Conservation (phyloP, 2,329 filamentous ascomycete genomes). For the Cytospora mali region DNA sequence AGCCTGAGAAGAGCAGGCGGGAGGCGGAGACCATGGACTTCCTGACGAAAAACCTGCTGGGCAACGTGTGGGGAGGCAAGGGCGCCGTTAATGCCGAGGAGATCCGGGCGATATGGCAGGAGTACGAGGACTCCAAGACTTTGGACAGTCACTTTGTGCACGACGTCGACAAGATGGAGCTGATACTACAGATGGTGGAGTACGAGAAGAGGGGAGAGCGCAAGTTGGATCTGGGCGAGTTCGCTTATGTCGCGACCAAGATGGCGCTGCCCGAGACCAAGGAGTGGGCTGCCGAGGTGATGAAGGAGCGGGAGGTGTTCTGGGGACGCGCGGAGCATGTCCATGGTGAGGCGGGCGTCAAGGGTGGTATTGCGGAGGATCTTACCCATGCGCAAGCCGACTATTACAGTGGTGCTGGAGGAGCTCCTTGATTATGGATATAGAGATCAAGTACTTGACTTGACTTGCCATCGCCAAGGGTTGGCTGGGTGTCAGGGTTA, state of each 20-base stretch:
- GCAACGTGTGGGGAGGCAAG: constrained; percentile 70
- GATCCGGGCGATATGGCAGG: constrained; percentile 83
- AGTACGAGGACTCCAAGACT: constrained; percentile 89
- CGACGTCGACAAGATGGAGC: constrained; percentile 95
- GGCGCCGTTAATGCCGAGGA: constrained; percentile 60
- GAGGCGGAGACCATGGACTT: constrained; percentile 93
- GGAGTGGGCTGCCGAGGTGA: constrained; percentile 75
- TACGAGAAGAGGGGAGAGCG: constrained; percentile 77
- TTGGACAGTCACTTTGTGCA: constrained; percentile 88
- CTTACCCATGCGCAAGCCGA: constrained; percentile 48
- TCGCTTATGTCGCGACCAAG: constrained; percentile 73
- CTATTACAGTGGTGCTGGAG: constrained; percentile 46
- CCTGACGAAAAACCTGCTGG: constrained; percentile 72
- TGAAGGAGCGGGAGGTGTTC: constrained; percentile 74
- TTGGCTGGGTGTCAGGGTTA: too few species aligned
- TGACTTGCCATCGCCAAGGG: too few species aligned
- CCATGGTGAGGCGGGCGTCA: constrained; percentile 48
- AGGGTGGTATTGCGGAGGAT: constrained; percentile 43
- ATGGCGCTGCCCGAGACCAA: constrained; percentile 78
- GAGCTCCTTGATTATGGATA: not conserved
- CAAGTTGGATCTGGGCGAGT: constrained; percentile 79
- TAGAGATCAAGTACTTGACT: accelerated
- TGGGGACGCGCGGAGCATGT: constrained; percentile 62
- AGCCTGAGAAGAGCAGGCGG: constrained; percentile 84
- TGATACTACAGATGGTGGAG: constrained; percentile 93